phyloP scores from a whole-genome alignment of 1,139 yeast genomes.

The Yueomyces sp. region DNA sequence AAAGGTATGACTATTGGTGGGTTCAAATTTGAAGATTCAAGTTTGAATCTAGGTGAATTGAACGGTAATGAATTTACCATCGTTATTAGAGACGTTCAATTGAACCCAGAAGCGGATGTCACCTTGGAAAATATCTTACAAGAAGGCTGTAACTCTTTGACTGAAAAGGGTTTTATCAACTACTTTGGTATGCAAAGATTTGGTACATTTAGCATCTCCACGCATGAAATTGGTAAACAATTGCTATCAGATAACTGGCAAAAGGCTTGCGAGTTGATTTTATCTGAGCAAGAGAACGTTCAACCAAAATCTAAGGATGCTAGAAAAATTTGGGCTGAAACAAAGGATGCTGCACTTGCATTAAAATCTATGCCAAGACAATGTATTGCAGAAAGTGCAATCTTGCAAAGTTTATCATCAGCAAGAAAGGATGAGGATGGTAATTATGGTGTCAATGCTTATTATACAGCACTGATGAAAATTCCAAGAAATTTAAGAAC shows the following conservation, averaged over 20 bases:
- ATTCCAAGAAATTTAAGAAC: slow-evolving; percentile 85
- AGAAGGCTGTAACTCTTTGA: slow-evolving; percentile 45
- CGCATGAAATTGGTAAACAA: slow-evolving; percentile 72
- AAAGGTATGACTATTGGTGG: slow-evolving; percentile 69
- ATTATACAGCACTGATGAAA: slow-evolving; percentile 73
- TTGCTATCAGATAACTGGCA: slow-evolving; percentile 68
- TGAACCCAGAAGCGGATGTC: slow-evolving; percentile 14
- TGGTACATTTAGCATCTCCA: slow-evolving; percentile 88
- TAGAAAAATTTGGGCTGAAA: slow-evolving; percentile 68
- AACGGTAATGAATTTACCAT: slow-evolving; percentile 80
- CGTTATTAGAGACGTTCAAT: slow-evolving; percentile 59
- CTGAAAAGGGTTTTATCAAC: slow-evolving; percentile 69
- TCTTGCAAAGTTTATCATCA: slow-evolving; percentile 47
- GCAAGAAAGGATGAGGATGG: slow-evolving; percentile 34
- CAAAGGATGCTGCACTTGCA: slow-evolving; percentile 53
- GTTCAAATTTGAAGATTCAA: slow-evolving; percentile 51
- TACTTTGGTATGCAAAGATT: slow-evolving; percentile 96
- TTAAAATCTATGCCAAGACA: slow-evolving; percentile 70
- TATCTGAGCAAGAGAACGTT: slow-evolving; percentile 76
- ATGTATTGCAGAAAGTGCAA: slow-evolving; percentile 72
- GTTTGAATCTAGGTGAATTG: slow-evolving; percentile 68
- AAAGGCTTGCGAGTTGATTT: slow-evolving; percentile 60
- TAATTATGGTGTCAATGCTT: slow-evolving; percentile 36
- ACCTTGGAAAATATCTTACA: slow-evolving; percentile 32
- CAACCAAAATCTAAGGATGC: slow-evolving; percentile 76